Conservation (phyloP, 352 stramenopile species). For the Phytophthora agathidicida region DNA sequence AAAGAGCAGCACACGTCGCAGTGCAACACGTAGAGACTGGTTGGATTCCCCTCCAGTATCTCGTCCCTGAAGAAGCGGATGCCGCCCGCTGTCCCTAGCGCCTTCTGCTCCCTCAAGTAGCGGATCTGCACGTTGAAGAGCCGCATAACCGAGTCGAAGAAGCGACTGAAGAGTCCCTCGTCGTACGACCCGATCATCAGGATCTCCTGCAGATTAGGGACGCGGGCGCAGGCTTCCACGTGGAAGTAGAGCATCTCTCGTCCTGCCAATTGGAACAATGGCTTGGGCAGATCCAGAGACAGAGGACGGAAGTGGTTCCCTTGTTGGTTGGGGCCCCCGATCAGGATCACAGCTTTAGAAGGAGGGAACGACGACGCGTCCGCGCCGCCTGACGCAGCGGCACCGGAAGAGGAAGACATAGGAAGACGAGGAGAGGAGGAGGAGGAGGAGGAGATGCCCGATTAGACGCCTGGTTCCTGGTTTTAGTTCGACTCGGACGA, state of each 20-base stretch:
- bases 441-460: constrained; percentile 2
- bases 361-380: constrained; percentile 67
- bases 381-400: constrained; percentile 23
- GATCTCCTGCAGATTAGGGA: constrained; percentile 88
- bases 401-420: constrained; percentile 27
- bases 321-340: constrained; percentile 86
- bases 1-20: constrained; percentile 91
- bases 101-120: constrained; percentile 83
- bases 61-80: constrained; percentile 88
- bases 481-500: not conserved
- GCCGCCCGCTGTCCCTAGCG: constrained; percentile 81
- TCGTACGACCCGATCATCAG: constrained; percentile 91
- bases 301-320: constrained; percentile 89
- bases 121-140: constrained; percentile 89
- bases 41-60: constrained; percentile 76
- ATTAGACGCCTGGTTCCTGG: not conserved
- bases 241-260: constrained; percentile 91
- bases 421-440: not conserved
- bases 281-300: constrained; percentile 87
- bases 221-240: constrained; percentile 82
- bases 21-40: constrained; percentile 84
- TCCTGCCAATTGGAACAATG: constrained; percentile 86
- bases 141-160: constrained; percentile 84
- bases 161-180: constrained; percentile 87
- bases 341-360: constrained; percentile 89